Evolutionary conservation across 768 basidiomycete genomes (phyloP), one percentile per base, ranked within the genome.

Genomic region (Mycena venus): DNA sequence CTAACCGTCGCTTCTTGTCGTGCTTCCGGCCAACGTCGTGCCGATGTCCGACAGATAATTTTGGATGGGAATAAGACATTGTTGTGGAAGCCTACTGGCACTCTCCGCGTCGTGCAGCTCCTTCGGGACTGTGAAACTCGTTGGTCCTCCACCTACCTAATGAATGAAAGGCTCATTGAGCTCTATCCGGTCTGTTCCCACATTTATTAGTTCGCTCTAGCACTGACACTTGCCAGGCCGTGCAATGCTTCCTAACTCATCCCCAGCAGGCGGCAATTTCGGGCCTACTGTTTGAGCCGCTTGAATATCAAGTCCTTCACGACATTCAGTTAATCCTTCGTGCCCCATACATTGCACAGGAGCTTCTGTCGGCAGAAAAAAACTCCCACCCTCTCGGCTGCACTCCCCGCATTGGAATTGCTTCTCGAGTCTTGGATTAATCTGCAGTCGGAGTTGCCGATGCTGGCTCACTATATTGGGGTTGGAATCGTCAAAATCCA

Each of bases 111-210:
- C 19, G 74, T 83, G 3, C 71, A 79, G 62, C 80, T 84, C 2
- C 76, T 85, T 14, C 76, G 77, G 7, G 85, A 85, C 78, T 74
- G 78, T 27, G 83, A 85, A 23, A 84, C 80, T 0, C 72, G 80
- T 32, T 86, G 84, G 85, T 85, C 83, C 15, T 84, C 83, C 21
- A 83, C 78, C 12, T 82, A 76, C 72, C 70, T 82, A 1, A 85
- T 86, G 85, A 80, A 84, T 73, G 82, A 82, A 17, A 77, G 81
- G 15, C 58, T 83, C 21, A 74, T 85, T 32, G 77, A 79, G 23
- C 75, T 85, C 6, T 80, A 83, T 73, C 81, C 76, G 31, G 85
- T 69, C 44, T 49, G 51, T 62, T n/a, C n/a, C n/a, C n/a, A n/a
- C n/a, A n/a, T n/a, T 72, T 51, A 69, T 14, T 34, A 14, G 44